Conservation (phyloP, 345 rosid species). For the Eutrema japonicum region DNA sequence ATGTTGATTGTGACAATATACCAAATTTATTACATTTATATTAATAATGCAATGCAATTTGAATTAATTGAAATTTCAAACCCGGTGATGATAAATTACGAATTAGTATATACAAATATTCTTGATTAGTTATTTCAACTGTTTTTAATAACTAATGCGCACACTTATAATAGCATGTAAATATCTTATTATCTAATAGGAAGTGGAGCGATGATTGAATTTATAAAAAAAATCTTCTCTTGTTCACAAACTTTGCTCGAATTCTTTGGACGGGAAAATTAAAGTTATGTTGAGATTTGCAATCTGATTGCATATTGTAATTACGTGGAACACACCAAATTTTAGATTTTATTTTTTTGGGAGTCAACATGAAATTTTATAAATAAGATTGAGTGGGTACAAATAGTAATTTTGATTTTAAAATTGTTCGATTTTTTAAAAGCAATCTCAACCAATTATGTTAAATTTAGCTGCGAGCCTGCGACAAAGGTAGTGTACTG, state of each 20-base stretch:
- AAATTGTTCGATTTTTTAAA: background rate
- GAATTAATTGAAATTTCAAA: background rate
- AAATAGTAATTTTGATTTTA: background rate
- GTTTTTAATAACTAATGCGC: constrained; percentile 12
- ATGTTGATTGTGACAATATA: background rate
- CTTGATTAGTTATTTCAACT: background rate
- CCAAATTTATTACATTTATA: background rate
- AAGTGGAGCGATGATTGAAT: background rate
- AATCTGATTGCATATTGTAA: background rate
- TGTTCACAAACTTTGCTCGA: background rate
- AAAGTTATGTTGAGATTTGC: background rate
- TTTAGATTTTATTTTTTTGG: background rate
- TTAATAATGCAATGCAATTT: background rate
- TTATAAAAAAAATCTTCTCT: background rate
- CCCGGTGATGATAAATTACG: background rate
- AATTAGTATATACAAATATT: background rate
- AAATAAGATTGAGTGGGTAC: background rate
- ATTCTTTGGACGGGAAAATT: background rate
- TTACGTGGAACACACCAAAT: constrained; percentile 24
- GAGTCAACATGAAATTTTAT: too few species aligned
- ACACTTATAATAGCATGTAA: background rate
- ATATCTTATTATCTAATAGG: background rate
- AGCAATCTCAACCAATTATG: background rate
- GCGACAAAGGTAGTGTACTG: background rate
- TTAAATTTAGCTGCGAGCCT: constrained; percentile 14